phyloP scores from a whole-genome alignment of 2,329 filamentous ascomycete genomes.

The Alternaria rosae region DNA sequence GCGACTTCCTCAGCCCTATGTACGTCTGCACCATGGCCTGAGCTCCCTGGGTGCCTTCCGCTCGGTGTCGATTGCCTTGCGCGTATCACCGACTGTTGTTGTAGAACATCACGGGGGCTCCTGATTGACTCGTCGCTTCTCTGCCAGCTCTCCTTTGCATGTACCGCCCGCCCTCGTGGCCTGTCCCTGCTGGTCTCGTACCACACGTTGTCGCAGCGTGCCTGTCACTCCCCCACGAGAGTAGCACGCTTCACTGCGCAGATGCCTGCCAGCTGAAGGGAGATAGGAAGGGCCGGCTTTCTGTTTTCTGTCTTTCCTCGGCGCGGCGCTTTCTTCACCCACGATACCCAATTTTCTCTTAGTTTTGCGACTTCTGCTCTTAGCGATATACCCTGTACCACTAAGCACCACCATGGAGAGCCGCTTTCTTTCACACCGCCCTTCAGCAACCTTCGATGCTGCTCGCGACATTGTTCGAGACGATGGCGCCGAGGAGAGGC shows the following conservation, averaged over 20 bases:
- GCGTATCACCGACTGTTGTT: conserved; percentile 40
- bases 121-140: conserved; percentile 30
- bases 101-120: conserved; percentile 46
- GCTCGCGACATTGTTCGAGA: conserved; percentile 22
- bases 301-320: conserved; percentile 13
- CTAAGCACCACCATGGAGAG: conserved; percentile 41
- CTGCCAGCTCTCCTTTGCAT: conserved; percentile 16
- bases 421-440: conserved; percentile 29
- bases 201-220: conserved; percentile 37
- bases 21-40: conserved; percentile 36
- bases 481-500: conserved; percentile 18
- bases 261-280: conserved; percentile 39
- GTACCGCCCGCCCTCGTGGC: conserved; percentile 20
- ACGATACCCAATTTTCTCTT: conserved; percentile 18
- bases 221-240: conserved; percentile 27
- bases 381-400: conserved; percentile 44
- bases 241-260: conserved; percentile 37
- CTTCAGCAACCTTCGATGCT: conserved; percentile 27
- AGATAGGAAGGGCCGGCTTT: conserved; percentile 15
- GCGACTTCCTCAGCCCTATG: conserved; percentile 39
- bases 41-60: conserved; percentile 26
- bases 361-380: conserved; percentile 20
- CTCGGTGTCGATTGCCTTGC: conserved; percentile 28
- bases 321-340: conserved; percentile 12
- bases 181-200: conserved; percentile 26